Conservation (phyloP, 2,329 filamentous ascomycete genomes). For the Apiospora hydei region DNA sequence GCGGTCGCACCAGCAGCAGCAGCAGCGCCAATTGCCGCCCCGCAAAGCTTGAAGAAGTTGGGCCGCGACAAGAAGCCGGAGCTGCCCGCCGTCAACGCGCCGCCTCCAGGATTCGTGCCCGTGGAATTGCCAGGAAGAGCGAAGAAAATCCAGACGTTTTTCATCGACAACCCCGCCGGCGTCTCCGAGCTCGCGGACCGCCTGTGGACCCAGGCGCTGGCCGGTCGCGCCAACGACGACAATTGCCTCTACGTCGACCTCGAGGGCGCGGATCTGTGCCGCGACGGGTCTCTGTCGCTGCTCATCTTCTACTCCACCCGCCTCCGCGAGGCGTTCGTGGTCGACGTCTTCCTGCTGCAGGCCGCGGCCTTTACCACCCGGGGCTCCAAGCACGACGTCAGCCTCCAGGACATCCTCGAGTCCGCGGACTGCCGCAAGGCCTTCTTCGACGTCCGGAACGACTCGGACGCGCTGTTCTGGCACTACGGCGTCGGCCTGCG, state of each 20-base stretch:
- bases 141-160: not conserved
- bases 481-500: conserved; percentile 14
- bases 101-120: not conserved
- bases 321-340: not conserved
- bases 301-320: not conserved
- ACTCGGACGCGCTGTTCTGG: conserved; percentile 33
- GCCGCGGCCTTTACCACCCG: not conserved
- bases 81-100: not conserved
- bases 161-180: not conserved
- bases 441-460: conserved; percentile 23
- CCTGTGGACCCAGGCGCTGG: not conserved
- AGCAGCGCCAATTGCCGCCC: not conserved
- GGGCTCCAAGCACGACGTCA: not conserved
- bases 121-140: not conserved
- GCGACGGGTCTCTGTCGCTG: not conserved
- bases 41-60: not conserved
- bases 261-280: not conserved
- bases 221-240: not conserved
- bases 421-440: not conserved
- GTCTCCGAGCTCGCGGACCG: not conserved
- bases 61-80: not conserved
- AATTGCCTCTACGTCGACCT: conserved; percentile 7
- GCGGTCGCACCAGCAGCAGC: not conserved
- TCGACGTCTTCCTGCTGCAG: conserved; percentile 13
- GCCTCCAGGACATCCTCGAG: conserved; percentile 10